Evolutionary conservation across 768 basidiomycete genomes (phyloP).

Genomic region (Chiua virens): DNA sequence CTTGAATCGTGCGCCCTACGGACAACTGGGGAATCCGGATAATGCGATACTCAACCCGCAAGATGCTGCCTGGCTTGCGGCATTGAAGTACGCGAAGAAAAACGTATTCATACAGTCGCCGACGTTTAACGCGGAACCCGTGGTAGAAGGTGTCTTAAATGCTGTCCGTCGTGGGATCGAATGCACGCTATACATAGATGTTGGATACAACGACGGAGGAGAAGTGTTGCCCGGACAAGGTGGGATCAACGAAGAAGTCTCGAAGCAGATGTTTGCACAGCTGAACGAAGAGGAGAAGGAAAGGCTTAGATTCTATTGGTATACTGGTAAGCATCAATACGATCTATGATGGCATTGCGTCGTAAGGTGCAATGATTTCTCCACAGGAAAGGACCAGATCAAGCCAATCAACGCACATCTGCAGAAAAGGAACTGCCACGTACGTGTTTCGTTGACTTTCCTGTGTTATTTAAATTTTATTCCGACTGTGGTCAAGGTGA

Average conservation of each 20-base stretch:
- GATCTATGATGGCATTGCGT: not conserved
- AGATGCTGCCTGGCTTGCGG: conserved; percentile 68
- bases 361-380: not conserved
- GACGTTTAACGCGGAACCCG: conserved; percentile 65
- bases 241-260: conserved; percentile 72
- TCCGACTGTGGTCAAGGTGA: conserved; percentile 38
- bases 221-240: conserved; percentile 68
- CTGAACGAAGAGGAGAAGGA: conserved; percentile 47
- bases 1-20: conserved; percentile 62
- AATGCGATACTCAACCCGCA: conserved; percentile 54
- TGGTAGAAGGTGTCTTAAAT: conserved; percentile 56
- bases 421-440: conserved; percentile 72
- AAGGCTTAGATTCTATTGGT: conserved; percentile 55
- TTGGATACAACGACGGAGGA: conserved; percentile 57
- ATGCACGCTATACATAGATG: conserved; percentile 59
- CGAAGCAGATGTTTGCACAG: conserved; percentile 52
- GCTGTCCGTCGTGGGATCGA: conserved; percentile 62
- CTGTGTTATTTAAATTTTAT: not conserved
- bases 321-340: conserved; percentile 34
- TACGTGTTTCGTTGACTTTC: conserved; percentile 22
- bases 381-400: conserved; percentile 56
- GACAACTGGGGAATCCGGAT: conserved; percentile 45
- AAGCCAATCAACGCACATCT: conserved; percentile 63
- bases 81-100: conserved; percentile 55
- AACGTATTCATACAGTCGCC: conserved; percentile 76